These are phyloP conservation scores for Adansonia digitata DNA, from an alignment of 345 rosid species.

Conservation along the genomic window DNA sequence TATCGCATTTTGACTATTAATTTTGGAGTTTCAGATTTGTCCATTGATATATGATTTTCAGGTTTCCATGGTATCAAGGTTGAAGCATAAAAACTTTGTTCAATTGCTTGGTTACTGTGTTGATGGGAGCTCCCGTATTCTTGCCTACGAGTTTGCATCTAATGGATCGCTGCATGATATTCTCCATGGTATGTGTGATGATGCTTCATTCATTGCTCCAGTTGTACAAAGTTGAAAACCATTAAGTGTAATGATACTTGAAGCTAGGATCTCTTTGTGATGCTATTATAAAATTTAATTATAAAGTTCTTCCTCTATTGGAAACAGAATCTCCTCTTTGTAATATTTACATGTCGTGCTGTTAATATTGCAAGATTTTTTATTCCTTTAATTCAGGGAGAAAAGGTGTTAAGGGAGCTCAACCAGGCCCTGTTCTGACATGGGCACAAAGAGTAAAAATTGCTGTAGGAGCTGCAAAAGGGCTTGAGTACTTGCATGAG, in stretches of 20 bases:
- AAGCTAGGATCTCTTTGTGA: background rate
- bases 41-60: constrained; percentile 16
- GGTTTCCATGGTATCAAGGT: constrained; percentile 78
- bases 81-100: constrained; percentile 68
- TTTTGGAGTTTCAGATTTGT: constrained; percentile 5
- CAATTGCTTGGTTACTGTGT: constrained; percentile 69
- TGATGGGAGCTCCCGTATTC: constrained; percentile 60
- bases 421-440: constrained; percentile 68
- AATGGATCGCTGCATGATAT: too few relatives aligned
- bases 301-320: background rate
- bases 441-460: constrained; percentile 79
- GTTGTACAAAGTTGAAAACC: background rate
- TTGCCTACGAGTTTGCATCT: too few relatives aligned
- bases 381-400: constrained; percentile 43
- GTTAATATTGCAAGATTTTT: background rate
- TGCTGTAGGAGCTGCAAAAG: constrained; percentile 85
- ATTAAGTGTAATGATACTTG: background rate
- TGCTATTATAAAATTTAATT: background rate
- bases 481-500: constrained; percentile 74
- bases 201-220: background rate
- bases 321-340: background rate
- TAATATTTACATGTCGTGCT: background rate
- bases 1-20: background rate
- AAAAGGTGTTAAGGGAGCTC: constrained; percentile 81
- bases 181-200: constrained; percentile 30